Evolutionary conservation across 495 filamentous ascomycete species (phyloP), one percentile per base, ranked within the genome.

Genomic region (Thermothielavioides terrestris): DNA sequence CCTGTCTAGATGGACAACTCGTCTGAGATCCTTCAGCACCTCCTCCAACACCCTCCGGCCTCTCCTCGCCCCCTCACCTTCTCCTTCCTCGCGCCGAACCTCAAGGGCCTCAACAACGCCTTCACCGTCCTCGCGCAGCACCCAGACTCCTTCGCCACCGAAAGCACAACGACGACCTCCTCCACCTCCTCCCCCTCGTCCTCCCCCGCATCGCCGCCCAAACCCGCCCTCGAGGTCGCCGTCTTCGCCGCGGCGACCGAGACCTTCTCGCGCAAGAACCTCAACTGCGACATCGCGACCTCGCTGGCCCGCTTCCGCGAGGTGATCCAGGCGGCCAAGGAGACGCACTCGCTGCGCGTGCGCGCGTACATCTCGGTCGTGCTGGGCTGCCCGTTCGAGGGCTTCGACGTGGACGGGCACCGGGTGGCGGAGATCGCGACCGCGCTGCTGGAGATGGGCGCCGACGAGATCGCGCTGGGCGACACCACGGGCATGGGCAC

Each of bases 401-500:
- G 92, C 0, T 81, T 84, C 18, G 79, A 91, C 49, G 87, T 91
- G 0, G 66, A 83, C 38, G 88, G 91, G 1, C 70, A 81, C 48
- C 78, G 73, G 41, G 92, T 97, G 0, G 89, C 89, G 5, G 81
- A 88, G 37, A 86, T 97, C 7, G 87, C 90, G 0, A 82, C 85
- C 0, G 77, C 75, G 15, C 68, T 96, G 26, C 77, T 98, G 7
- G 89, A 95, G 61, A 95, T 95, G 88, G 92, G 92, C 17, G 91
- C 86, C 3, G 89, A 96, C 59, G 89, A 96, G 68, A 90, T 98
- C 34, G 85, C 85, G 7, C 79, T 98, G 4, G 92, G 88, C 0
- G 92, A 98, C 59, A 98, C 92, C 1, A 97, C 92, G 1, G 92
- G 92, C 7, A 95, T 95, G 86, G 92, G 94, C 6, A 97, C 92